Base-by-base conservation (phyloP, 345 rosid genomes). In the Zanthoxylum bungeanum region DNA sequence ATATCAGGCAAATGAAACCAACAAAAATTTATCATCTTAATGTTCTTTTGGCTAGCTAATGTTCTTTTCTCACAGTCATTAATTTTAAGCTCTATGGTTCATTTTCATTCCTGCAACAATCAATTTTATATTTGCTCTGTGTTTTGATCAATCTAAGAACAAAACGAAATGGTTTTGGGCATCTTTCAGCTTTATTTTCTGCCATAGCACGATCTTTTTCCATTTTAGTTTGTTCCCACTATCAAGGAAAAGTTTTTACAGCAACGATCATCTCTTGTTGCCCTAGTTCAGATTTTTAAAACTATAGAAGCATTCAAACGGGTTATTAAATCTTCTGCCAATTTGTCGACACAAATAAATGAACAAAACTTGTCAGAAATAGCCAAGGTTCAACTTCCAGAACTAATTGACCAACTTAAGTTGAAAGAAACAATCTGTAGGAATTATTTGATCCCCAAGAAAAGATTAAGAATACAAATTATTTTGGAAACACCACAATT, bases 291-390 rank as follows among this genome's bases (percentile, higher is more conserved):
- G 40, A 24, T 68, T 66, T 33, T 39, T 12, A 66, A 24, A n/a
- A 14, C 9, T 24, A 14, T 44, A 22, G 59, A 66, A 33, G 59
- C 21, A 34, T 68, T 22, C 1, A 5, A 12, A 12, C 27, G 21
- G n/a, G 22, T 67, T 67, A 34, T 16, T 22, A 27, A 25, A 51
- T 24, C 25, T 60, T 17, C 44, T n/a, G 44, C 25, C 14, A 34
- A 31, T 11, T 58, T 25, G 16, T 24, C 17, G 25, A 12, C 1
- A 6, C 7, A 27, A 42, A 28, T 8, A 42, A 64, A 44, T 10
- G 27, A 58, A 58, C 44, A 58, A 17, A 52, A 63, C 11, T 63
- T 53, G 55, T 75, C 36, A 16, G 60, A 30, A 66, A 22, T n/a
- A 53, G 17, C 16, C 22, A 37, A 24, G 70, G 39, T 33, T 65